Percentiles rank a stretch among this genome's conserved stretches.
Evolutionary conservation across 805 yeast genomes (phyloP).

Genomic region (Wickerhamomyces ciferrii): DNA sequence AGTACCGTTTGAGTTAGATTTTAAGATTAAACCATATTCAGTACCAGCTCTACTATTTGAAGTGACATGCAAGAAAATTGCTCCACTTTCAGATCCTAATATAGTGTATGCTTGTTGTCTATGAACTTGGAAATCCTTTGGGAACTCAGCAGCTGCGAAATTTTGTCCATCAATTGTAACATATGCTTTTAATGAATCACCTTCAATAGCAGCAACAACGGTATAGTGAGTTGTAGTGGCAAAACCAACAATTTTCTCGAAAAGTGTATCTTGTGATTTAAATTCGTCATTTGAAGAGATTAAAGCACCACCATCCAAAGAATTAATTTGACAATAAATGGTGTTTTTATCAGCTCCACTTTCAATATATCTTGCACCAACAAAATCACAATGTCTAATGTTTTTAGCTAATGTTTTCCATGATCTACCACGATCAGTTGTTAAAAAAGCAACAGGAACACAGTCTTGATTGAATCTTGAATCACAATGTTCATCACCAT

Average conservation of each 20-base stretch:
- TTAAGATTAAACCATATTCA: conserved; percentile 76
- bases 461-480: conserved; percentile 32
- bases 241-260: conserved; percentile 65
- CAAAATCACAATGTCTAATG: conserved; percentile 62
- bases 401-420: conserved; percentile 50
- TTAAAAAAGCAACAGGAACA: conserved; percentile 48
- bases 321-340: conserved; percentile 57
- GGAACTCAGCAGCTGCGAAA: conserved; percentile 79
- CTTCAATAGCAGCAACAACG: conserved; percentile 60
- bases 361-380: conserved; percentile 39
- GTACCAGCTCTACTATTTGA: conserved; percentile 42
- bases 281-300: conserved; percentile 18
- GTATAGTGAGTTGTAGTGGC: conserved; percentile 68
- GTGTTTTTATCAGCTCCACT: conserved; percentile 37
- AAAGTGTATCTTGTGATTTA: conserved; percentile 28
- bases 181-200: conserved; percentile 52
- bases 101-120: conserved; percentile 74
- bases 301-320: conserved; percentile 25
- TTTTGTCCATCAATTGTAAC: conserved; percentile 75
- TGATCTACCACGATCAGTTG: conserved; percentile 59
- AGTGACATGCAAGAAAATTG: conserved; percentile 81
- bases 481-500: conserved; percentile 55
- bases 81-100: conserved; percentile 65
- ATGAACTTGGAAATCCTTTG: conserved; percentile 56
- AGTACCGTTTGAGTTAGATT: conserved; percentile 90